A percentile compares a stretch with the other conserved stretches of the same genome.
Conservation (phyloP, 2,329 filamentous ascomycete genomes). For the Fusarium succisae region DNA sequence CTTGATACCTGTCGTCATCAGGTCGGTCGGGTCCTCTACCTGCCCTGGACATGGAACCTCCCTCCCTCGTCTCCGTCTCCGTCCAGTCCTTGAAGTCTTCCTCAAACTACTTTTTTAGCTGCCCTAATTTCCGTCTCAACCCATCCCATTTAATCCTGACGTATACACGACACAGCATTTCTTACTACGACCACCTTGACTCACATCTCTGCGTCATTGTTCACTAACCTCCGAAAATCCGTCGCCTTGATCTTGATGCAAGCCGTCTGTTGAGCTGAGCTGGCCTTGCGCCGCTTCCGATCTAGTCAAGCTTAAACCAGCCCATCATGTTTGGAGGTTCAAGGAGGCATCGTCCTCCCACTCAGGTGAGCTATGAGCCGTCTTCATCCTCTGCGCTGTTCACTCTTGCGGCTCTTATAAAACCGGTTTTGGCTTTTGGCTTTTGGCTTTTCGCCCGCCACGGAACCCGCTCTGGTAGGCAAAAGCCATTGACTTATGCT, state of each 20-base stretch:
- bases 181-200: conserved; percentile 10
- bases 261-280: conserved; percentile 19
- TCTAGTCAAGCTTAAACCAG: conserved; percentile 19
- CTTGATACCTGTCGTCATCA: conserved; percentile 43
- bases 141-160: conserved; percentile 13
- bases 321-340: conserved; percentile 60
- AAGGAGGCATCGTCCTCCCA: conserved; percentile 58
- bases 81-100: background rate
- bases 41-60: conserved; percentile 25
- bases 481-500: conserved; percentile 3
- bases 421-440: conserved; percentile 34
- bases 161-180: conserved; percentile 5
- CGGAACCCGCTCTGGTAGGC: conserved; percentile 2
- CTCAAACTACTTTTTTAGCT: conserved; percentile 11
- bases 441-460: conserved; percentile 37
- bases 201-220: conserved; percentile 17
- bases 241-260: conserved; percentile 39
- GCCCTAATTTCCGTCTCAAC: conserved; percentile 21
- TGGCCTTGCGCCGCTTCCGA: conserved; percentile 38
- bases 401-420: conserved; percentile 14
- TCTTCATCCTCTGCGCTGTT: conserved; percentile 14
- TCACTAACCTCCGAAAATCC: conserved; percentile 3
- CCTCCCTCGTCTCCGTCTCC: background rate
- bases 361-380: conserved; percentile 63
- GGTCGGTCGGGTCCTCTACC: background rate